Evolutionary conservation across 2,329 filamentous ascomycete genomes (phyloP).

Genomic region (Proliferodiscus dingleyae): DNA sequence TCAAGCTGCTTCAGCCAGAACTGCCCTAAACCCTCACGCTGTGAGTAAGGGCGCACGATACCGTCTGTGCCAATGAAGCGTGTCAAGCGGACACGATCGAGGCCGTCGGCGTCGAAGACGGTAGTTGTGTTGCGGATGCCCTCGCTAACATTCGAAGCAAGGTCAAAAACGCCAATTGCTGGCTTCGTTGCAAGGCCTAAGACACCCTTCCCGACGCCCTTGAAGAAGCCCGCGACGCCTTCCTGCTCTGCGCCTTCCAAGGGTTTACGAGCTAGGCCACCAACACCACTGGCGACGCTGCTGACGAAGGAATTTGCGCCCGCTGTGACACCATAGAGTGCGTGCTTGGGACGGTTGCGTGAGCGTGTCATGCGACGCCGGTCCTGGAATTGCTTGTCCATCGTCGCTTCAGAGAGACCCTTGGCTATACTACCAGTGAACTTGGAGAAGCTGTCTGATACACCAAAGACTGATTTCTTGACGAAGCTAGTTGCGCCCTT

Average conservation of each 20-base stretch:
- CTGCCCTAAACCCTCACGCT: conserved; percentile 91
- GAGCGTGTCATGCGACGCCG: conserved; percentile 88
- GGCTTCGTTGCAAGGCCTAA: conserved; percentile 95
- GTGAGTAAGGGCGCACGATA: conserved; percentile 88
- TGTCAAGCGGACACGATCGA: conserved; percentile 89
- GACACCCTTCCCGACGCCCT: conserved; percentile 93
- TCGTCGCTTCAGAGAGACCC: conserved; percentile 86
- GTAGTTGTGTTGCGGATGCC: conserved; percentile 98
- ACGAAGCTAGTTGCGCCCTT: conserved; percentile 96
- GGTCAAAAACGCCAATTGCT: conserved; percentile 91
- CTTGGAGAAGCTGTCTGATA: conserved; percentile 96
- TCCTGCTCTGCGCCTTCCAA: conserved; percentile 95
- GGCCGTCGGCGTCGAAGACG: conserved; percentile 89
- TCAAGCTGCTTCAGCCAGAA: conserved; percentile 99
- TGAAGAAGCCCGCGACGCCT: conserved; percentile 90
- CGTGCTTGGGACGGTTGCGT: conserved; percentile 93
- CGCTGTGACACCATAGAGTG: conserved; percentile 90
- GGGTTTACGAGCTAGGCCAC: conserved; percentile 87
- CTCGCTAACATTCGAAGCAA: conserved; percentile 94
- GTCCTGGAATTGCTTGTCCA: conserved; percentile 99
- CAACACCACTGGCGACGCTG: conserved; percentile 88
- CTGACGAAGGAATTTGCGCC: conserved; percentile 93
- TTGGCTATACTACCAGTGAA: conserved; percentile 97
- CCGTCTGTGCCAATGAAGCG: conserved; percentile 90
- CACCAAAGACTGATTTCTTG: conserved; percentile 97